These are phyloP conservation scores for Physocladia obscura DNA, from an alignment of 192 early-diverging fungal species.

Conservation along the genomic window DNA sequence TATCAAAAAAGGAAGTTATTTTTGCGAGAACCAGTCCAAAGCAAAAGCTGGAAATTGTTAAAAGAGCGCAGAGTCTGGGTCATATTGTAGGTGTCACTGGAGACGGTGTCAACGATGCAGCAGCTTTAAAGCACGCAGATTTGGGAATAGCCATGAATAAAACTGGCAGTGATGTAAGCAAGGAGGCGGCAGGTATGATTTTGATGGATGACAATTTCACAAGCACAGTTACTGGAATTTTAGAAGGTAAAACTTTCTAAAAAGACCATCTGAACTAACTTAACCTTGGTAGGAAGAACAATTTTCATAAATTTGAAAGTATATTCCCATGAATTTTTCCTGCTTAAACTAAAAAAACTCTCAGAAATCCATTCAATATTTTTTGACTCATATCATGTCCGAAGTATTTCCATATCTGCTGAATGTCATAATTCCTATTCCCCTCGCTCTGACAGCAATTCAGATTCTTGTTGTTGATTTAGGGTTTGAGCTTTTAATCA, in stretches of 20 bases:
- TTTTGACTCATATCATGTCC: conserved; percentile 84
- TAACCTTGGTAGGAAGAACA: not conserved
- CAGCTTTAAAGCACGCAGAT: conserved; percentile 92
- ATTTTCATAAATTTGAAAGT: conserved; percentile 17
- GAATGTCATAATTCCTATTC: conserved; percentile 86
- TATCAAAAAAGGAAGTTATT: conserved; percentile 78
- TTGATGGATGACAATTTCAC: conserved; percentile 97
- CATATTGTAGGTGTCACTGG: conserved; percentile 97
- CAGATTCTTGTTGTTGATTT: conserved; percentile 91
- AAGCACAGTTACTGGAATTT: conserved; percentile 84
- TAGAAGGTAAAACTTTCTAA: conserved; percentile 64
- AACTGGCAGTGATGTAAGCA: conserved; percentile 87
- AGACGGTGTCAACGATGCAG: conserved; percentile 93
- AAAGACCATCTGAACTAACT: not conserved
- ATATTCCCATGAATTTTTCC: not conserved
- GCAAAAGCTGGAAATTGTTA: conserved; percentile 95
- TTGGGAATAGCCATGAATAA: conserved; percentile 97
- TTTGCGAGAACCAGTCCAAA: conserved; percentile 91
- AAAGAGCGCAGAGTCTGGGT: conserved; percentile 79
- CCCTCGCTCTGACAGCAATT: conserved; percentile 81
- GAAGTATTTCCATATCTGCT: conserved; percentile 86
- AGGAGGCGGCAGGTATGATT: conserved; percentile 91
- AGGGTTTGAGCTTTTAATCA: conserved; percentile 88
- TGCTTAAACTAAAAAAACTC: not conserved
- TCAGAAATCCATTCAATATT: conserved; percentile 71